These are phyloP conservation scores for Calonectria montana DNA, from an alignment of 2,329 filamentous ascomycete species.

Conservation along the genomic window DNA sequence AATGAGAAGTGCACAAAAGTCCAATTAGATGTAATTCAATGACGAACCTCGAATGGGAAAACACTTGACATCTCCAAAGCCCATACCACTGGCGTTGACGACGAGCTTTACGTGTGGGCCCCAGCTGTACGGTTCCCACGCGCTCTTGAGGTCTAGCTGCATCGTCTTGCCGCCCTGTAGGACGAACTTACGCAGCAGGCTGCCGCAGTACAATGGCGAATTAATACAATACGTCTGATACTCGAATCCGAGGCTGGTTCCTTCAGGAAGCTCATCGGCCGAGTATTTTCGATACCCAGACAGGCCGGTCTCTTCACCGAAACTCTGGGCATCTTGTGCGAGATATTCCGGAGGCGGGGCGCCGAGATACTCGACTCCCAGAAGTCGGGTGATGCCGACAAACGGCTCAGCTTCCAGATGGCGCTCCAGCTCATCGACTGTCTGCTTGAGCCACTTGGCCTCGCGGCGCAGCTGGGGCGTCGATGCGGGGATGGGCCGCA, in stretches of 20 bases:
- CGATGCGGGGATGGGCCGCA: slow-evolving; percentile 59
- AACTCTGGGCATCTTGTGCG: slow-evolving; percentile 41
- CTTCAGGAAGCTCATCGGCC: slow-evolving; percentile 52
- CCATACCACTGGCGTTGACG: slow-evolving; percentile 49
- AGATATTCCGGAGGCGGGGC: slow-evolving; percentile 53
- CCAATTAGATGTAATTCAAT: not conserved
- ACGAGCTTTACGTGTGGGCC: slow-evolving; percentile 39
- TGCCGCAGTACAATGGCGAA: slow-evolving; percentile 63
- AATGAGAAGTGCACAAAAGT: not conserved
- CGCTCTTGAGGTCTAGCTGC: slow-evolving; percentile 42
- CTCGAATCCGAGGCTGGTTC: slow-evolving; percentile 59
- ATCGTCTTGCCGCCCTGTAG: slow-evolving; percentile 44
- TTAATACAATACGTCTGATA: slow-evolving; percentile 68
- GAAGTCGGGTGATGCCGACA: slow-evolving; percentile 60
- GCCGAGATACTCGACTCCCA: slow-evolving; percentile 65
- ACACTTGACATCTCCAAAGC: slow-evolving; percentile 47
- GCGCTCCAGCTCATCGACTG: slow-evolving; percentile 39
- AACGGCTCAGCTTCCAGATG: slow-evolving; percentile 40
- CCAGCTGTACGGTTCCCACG: slow-evolving; percentile 47
- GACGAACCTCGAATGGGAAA: slow-evolving; percentile 48
- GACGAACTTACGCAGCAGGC: slow-evolving; percentile 46
- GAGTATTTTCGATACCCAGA: slow-evolving; percentile 43
- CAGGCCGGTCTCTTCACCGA: slow-evolving; percentile 44
- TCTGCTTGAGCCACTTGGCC: slow-evolving; percentile 46
- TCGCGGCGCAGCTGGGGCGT: slow-evolving; percentile 47